Evolutionary conservation across 1,139 yeast species (phyloP), one percentile per base, ranked within the genome.

Genomic region (Geotrichum restrictum): DNA sequence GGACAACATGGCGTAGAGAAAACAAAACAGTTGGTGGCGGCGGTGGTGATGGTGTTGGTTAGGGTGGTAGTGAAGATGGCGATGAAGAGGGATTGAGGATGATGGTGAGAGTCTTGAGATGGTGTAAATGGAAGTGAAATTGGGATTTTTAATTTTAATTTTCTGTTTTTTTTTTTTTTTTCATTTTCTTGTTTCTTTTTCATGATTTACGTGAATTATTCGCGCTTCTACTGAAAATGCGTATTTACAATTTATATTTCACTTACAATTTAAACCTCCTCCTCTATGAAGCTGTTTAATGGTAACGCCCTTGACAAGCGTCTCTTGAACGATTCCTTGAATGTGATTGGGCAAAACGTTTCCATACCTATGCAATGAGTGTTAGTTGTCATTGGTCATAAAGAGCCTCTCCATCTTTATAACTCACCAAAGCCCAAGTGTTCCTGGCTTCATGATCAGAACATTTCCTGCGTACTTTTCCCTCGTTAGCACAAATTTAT

Each of bases 401-500:
- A 11, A 4, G 11, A 33, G 16, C n/a, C n/a, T n/a, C n/a, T n/a
- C n/a, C n/a, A n/a, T n/a, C n/a, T n/a, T n/a, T n/a, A n/a, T n/a
- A 33, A 43, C 47, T 43, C 14, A 43, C 91, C 91, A 85, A n/a
- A 75, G 69, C 0, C 76, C 75, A 11, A 66, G 59, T 8, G 66
- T 62, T 45, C 74, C 75, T 1, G 47, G 52, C 24, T 50, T 47
- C 13, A 60, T 59, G 8, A 59, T 77, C 1, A 85, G 69, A 16
- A 85, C 80, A 63, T 85, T 85, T 0, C 93, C 94, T 1, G 94
- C 93, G 64, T 81, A 85, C 29, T 65, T 32, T 27, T 24, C 8
- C 5, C 29, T 24, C 7, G 29, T 24, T 18, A 33, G 27, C 33
- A 3, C 7, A 46, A 47, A 47, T 11, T 11, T 8, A 6, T 39